Percentiles rank a stretch among this genome's conserved stretches.
Conservation (phyloP, 805 yeast species). For the Wickerhamiella lipophila region DNA sequence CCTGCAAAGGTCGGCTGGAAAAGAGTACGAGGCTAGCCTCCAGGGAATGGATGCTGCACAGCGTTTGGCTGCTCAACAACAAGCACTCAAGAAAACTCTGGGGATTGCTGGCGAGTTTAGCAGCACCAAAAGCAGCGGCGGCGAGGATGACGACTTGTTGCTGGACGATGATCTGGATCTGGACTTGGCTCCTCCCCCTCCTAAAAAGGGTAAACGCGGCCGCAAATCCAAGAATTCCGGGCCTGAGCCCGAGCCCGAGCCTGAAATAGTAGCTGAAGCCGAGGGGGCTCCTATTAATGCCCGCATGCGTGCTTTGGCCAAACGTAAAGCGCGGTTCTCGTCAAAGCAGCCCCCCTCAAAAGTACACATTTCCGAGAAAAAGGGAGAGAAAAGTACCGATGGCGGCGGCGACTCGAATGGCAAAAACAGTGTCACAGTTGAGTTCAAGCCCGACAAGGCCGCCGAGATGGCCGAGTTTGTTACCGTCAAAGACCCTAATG, state of each 20-base stretch:
- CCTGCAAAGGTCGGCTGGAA: conserved; percentile 53
- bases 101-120: conserved; percentile 35
- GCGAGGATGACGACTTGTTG: conserved; percentile 22
- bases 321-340: conserved; percentile 63
- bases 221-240: conserved; percentile 13
- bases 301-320: conserved; percentile 87
- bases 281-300: conserved; percentile 32
- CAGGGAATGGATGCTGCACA: conserved; percentile 34
- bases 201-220: conserved; percentile 16
- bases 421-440: conserved; percentile 69
- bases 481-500: conserved; percentile 55
- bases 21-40: conserved; percentile 32
- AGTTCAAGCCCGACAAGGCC: conserved; percentile 39
- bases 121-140: conserved; percentile 14
- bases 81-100: conserved; percentile 32
- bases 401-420: conserved; percentile 42
- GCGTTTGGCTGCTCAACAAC: conserved; percentile 40
- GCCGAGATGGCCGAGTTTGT: conserved; percentile 54
- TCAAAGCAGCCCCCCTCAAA: conserved; percentile 23
- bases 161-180: conserved; percentile 26
- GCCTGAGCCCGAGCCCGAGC: conserved; percentile 10
- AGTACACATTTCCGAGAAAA: conserved; percentile 29
- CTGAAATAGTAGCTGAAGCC: conserved; percentile 13
- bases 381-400: conserved; percentile 19
- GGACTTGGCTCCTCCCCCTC: conserved; percentile 20